phyloP scores from a whole-genome alignment of 1,284 basidiomycete genomes.

The Boletellus deceptivus region DNA sequence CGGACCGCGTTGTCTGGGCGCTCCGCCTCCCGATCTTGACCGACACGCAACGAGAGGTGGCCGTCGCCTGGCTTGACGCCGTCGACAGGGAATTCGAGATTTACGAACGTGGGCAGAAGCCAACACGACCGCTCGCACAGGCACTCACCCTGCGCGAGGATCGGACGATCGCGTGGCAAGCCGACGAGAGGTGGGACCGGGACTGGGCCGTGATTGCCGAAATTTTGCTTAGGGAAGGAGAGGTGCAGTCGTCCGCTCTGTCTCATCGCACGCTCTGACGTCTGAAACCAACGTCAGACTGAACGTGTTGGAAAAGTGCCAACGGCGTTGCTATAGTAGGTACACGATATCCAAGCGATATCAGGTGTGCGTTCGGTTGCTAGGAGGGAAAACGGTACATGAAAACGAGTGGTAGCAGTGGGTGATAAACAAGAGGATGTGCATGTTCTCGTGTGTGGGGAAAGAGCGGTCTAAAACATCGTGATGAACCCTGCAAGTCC shows the following conservation, averaged over 20 bases:
- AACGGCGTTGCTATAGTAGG: slow-evolving; percentile 1
- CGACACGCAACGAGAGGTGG: slow-evolving; percentile 16
- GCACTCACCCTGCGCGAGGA: slow-evolving; percentile 52
- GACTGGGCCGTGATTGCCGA: slow-evolving; percentile 36
- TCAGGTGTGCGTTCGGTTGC: neutral
- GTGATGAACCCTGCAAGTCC: slow-evolving; percentile 17
- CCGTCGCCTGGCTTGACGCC: slow-evolving; percentile 35
- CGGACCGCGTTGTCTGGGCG: slow-evolving; percentile 54
- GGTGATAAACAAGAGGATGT: no score
- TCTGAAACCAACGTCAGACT: neutral
- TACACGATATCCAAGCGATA: slow-evolving; percentile 1
- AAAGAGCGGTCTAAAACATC: slow-evolving; percentile 16
- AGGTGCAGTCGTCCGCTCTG: slow-evolving; percentile 5
- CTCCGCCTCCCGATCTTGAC: slow-evolving; percentile 34
- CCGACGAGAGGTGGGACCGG: slow-evolving; percentile 50
- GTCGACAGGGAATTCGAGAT: slow-evolving; percentile 46
- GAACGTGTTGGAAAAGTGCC: neutral
- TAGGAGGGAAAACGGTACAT: neutral
- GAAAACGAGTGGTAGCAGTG: neutral
- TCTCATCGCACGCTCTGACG: neutral
- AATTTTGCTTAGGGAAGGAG: slow-evolving; percentile 28
- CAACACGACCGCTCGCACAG: slow-evolving; percentile 35
- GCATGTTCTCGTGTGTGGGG: no score
- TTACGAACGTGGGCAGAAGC: slow-evolving; percentile 38
- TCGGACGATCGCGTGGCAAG: slow-evolving; percentile 51